Evolutionary conservation across 257 asterid species (phyloP).

Genomic region (Jasminum sambac): DNA sequence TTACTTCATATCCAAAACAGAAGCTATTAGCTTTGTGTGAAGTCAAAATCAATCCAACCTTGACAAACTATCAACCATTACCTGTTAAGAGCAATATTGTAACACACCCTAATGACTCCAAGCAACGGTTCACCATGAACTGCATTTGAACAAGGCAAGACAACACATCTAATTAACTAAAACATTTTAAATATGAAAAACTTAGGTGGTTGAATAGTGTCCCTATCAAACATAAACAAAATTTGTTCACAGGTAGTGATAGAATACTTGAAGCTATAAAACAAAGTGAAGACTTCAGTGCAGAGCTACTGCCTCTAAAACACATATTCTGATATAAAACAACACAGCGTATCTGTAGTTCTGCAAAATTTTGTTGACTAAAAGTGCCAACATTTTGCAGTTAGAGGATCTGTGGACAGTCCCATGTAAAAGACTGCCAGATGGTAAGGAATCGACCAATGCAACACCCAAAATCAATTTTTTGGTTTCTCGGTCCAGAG

Average conservation of each 20-base stretch:
- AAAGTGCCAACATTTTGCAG: background rate
- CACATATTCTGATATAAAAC: background rate
- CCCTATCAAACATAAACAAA: background rate
- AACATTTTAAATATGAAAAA: background rate
- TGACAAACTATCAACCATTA: conserved; percentile 32
- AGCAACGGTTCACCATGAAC: conserved; percentile 98
- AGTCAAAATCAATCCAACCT: conserved; percentile 27
- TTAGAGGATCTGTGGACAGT: background rate
- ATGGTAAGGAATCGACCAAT: background rate
- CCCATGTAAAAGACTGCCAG: background rate
- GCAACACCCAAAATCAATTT: background rate
- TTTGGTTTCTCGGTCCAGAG: no score
- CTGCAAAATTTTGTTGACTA: background rate
- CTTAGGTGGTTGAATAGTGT: background rate
- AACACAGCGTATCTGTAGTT: background rate
- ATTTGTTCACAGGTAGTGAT: background rate
- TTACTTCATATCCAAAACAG: conserved; percentile 61
- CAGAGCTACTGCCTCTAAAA: background rate
- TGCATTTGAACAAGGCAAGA: conserved; percentile 41
- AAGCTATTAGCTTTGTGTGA: conserved; percentile 30
- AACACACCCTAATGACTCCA: conserved; percentile 91
- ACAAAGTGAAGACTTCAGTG: background rate
- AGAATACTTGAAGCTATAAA: conserved; percentile 1
- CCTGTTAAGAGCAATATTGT: conserved; percentile 96
- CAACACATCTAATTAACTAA: conserved; percentile 22